Evolutionary conservation across 1,284 basidiomycete genomes (phyloP), one percentile per base, ranked within the genome.

Genomic region (Tilletia walkeri): DNA sequence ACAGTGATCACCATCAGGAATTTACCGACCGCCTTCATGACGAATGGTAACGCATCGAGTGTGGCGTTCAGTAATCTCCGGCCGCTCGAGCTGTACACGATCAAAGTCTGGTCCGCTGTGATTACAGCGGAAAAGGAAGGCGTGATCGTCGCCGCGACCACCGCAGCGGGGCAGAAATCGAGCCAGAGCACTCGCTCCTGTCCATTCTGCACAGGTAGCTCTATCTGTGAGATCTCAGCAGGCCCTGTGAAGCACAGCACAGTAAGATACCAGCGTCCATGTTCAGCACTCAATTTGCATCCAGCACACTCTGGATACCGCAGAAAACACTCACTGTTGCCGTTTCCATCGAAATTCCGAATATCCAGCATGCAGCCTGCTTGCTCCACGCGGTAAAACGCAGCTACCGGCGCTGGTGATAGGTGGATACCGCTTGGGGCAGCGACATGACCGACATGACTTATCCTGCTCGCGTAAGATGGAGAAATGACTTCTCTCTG

Each of bases 81-180:
- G 9, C 81, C 81, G n/a, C 75, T 72, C 4, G 69, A 30, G 59
- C 79, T 72, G 54, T 83, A 82, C 67, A 80, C 73, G 18, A 78
- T 36, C 24, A 83, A 48, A 2, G 74, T 74, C n/a, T 74, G 68
- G 53, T 82, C 78, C 16, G 73, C 70, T 24, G 80, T 70, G 1
- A 75, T 74, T 0, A 76, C 90, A 2, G 92, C 94, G 73, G 89
- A 90, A 81, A 93, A 93, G 1, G 80, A 80, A 1, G 84, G 80
- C 0, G 91, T 91, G 0, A 89, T 89, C 1, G 89, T 89, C 41
- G 92, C 82, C 0, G 87, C 86, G 4, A 95, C 82, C 4, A 89
- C 89, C 5, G 90, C 89, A 0, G 88, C 88, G 0, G 91, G 88
- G 7, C 94, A 80, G 84, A 92, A 97, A 84, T 97, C 94, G 67